Conservation (phyloP, 441 rosid genomes). For the Croton laevigatus region DNA sequence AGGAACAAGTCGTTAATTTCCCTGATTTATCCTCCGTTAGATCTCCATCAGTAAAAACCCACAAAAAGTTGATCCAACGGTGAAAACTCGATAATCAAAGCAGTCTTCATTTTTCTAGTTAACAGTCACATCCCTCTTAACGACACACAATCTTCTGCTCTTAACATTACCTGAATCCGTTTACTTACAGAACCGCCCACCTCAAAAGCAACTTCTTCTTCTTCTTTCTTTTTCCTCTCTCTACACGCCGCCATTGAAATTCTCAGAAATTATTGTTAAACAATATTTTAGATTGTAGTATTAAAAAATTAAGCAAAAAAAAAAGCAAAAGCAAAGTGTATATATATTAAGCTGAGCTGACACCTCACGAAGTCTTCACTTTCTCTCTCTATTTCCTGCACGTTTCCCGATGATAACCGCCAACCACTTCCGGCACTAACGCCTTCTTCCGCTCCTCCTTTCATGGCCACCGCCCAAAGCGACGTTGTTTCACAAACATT, state of each 20-base stretch:
- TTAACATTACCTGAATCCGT: neutral
- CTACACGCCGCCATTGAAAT: slow-evolving; percentile 24
- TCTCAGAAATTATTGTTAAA: slow-evolving; percentile 14
- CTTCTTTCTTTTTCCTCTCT: neutral
- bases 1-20: neutral
- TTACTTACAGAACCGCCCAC: neutral
- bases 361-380: slow-evolving; percentile 17
- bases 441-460: neutral
- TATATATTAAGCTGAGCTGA: slow-evolving; percentile 21
- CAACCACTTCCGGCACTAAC: slow-evolving; percentile 29
- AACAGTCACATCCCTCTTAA: neutral
- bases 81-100: neutral
- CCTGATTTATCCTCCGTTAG: neutral
- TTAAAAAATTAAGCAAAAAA: neutral
- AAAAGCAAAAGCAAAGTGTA: neutral
- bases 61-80: neutral
- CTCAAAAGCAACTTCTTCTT: neutral
- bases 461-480: slow-evolving; percentile 42
- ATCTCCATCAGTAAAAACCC: neutral
- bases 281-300: neutral
- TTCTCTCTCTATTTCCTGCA: slow-evolving; percentile 9
- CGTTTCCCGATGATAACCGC: slow-evolving; percentile 32
- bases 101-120: too few relatives aligned
- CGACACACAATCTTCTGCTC: neutral
- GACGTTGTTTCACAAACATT: slow-evolving; percentile 52